Evolutionary conservation across 2,329 filamentous ascomycete species (phyloP), one percentile per base, ranked within the genome.

Genomic region (Ophioceras dolichostomum): DNA sequence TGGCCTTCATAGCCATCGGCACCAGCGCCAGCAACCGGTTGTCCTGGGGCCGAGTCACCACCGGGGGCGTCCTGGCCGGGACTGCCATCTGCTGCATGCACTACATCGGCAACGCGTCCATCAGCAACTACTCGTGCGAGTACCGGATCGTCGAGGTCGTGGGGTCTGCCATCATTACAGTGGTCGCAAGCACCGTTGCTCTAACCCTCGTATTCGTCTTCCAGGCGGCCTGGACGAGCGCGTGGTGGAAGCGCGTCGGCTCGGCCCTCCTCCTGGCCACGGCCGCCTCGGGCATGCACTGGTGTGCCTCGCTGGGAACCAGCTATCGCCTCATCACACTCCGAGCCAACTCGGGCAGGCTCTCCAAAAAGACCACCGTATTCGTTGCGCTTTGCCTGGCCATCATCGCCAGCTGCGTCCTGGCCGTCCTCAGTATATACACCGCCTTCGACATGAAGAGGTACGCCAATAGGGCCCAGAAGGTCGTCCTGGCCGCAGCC

Each of bases 271-370:
- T 87, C 14, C 66, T 93, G 29, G 81, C 83, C 8, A 65, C 72
- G 13, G 83, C 81, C 29, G 82, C 91, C 2, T 87, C 79, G 9
- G 83, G 83, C 1, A 91, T 93, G 85, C 85, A 93, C 58, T 93
- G 84, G 81, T 80, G 80, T 39, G 85, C 81, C 22, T 70, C 79
- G 4, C 68, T 73, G 10, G 83, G 83, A 13, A 91, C 83, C 4
- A 54, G 57, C 8, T 91, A 88, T 53, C 67, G 66, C 31, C 56
- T 84, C 36, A 56, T 68, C 44, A 52, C 64, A 32, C 53, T 68
- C 36, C 27, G n/a, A n/a, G 21, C 22, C 21, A 61, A 63, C 34
- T 45, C 60, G 22, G 59, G 60, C 34, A 53, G 63, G 34, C 55
- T 72, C 20, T 70, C 74, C 8, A 65, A 77, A 35, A 76, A 76